These are phyloP conservation scores for Lipomyces yarrowii DNA, from an alignment of 1,139 yeast species.

Conservation along the genomic window DNA sequence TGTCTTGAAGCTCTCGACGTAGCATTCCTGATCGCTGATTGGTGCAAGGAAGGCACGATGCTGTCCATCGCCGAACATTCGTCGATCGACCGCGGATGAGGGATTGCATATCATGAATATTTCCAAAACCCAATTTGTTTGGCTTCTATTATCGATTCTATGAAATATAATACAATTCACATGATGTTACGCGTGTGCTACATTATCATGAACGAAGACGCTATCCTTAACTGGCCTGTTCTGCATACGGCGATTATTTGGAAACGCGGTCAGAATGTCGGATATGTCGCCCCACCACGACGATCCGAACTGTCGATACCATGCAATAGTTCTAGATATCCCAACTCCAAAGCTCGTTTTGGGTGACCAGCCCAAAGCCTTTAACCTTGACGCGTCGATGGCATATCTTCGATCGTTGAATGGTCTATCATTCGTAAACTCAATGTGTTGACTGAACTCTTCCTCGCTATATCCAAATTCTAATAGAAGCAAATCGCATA, in stretches of 20 bases:
- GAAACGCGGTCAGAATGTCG: slow-evolving; percentile 38
- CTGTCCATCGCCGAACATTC: slow-evolving; percentile 23
- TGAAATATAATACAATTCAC: neutral
- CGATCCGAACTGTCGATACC: slow-evolving; percentile 42
- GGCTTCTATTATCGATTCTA: neutral
- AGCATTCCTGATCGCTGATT: slow-evolving; percentile 48
- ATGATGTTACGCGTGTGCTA: neutral
- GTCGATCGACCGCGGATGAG: no score
- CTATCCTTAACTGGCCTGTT: neutral
- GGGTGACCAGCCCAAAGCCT: slow-evolving; percentile 55
- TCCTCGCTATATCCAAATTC: slow-evolving; percentile 37
- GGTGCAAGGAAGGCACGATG: slow-evolving; percentile 34
- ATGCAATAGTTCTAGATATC: slow-evolving; percentile 40
- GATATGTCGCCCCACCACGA: slow-evolving; percentile 42
- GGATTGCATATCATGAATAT: neutral
- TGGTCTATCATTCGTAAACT: slow-evolving; percentile 51
- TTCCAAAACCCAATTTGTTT: neutral
- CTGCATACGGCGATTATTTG: slow-evolving; percentile 23
- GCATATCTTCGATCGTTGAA: slow-evolving; percentile 56
- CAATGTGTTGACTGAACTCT: slow-evolving; percentile 38
- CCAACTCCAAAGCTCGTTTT: slow-evolving; percentile 47
- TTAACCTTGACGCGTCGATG: slow-evolving; percentile 46
- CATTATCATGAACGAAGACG: neutral
- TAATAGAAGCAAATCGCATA: slow-evolving; percentile 40
- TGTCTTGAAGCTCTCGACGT: slow-evolving; percentile 42